These are phyloP conservation scores for Stephanodiscus minutulus DNA, from an alignment of 108 stramenopile species.

Conservation along the genomic window DNA sequence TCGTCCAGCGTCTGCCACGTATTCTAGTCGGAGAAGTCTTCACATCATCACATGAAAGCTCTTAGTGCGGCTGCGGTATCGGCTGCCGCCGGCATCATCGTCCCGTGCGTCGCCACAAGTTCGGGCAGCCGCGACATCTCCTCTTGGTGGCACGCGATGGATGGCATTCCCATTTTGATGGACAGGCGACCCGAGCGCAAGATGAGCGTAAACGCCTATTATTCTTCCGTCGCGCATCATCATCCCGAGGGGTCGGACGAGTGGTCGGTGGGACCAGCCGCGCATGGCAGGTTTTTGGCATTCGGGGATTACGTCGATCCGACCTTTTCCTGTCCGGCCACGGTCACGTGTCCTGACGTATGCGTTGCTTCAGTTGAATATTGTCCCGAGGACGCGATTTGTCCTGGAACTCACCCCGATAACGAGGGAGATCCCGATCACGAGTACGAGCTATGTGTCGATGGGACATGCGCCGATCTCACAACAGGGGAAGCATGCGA, in stretches of 20 bases:
- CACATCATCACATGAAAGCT: too few species aligned
- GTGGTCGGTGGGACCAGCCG: background rate
- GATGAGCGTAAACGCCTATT: slow-evolving; percentile 8
- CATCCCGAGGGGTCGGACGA: background rate
- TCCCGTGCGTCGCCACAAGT: background rate
- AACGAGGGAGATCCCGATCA: too few species aligned
- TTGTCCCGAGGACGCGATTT: slow-evolving; percentile 46
- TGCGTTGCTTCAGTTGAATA: slow-evolving; percentile 49
- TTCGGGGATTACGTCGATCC: slow-evolving; percentile 57
- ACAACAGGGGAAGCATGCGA: slow-evolving; percentile 30
- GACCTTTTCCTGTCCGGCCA: slow-evolving; percentile 54
- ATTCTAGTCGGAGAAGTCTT: too few species aligned
- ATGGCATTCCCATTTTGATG: slow-evolving; percentile 29
- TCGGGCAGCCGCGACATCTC: too few species aligned
- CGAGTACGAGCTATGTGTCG: slow-evolving; percentile 30
- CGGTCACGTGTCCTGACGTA: slow-evolving; percentile 51
- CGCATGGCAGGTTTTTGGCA: slow-evolving; percentile 20
- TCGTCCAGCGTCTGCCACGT: too few species aligned
- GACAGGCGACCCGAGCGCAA: slow-evolving; percentile 13
- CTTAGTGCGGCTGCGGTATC: background rate
- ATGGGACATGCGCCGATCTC: slow-evolving; percentile 44
- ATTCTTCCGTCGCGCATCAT: background rate
- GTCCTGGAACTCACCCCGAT: slow-evolving; percentile 9
- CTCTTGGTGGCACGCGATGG: slow-evolving; percentile 8
- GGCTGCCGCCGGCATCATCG: background rate